These are phyloP conservation scores for Clathrospora elynae DNA, from an alignment of 2,329 filamentous ascomycete species.

Conservation along the genomic window DNA sequence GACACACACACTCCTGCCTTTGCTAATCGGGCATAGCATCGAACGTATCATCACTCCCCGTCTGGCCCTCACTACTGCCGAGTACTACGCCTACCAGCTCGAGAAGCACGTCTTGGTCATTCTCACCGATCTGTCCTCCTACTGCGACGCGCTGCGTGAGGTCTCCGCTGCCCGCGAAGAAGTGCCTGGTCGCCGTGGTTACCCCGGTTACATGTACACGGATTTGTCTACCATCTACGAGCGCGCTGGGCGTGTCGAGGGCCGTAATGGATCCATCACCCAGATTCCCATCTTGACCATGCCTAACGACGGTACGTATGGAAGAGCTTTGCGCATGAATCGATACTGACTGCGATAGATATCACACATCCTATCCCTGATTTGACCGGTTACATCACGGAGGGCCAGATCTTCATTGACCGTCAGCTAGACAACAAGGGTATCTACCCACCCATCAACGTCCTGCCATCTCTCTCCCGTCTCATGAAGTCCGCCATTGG, in stretches of 20 bases:
- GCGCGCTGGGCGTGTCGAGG: constrained; percentile 94
- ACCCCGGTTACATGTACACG: constrained; percentile 99
- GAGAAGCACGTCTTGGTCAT: constrained; percentile 99
- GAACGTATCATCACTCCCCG: constrained; percentile 99
- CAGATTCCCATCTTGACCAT: constrained; percentile 99
- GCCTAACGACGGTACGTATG: constrained; percentile 83
- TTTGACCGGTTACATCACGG: constrained; percentile 98
- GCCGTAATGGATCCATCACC: constrained; percentile 97
- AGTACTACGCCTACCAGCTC: constrained; percentile 99
- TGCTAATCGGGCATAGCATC: constrained; percentile 64
- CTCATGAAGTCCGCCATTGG: constrained; percentile 99
- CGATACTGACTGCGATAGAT: constrained; percentile 57
- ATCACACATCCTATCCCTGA: constrained; percentile 99
- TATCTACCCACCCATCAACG: constrained; percentile 98
- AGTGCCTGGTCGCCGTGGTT: constrained; percentile 98
- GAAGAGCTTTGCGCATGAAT: no score
- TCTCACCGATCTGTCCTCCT: constrained; percentile 94
- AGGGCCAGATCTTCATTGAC: constrained; percentile 98
- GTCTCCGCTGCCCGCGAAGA: constrained; percentile 98
- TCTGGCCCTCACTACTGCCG: constrained; percentile 95
- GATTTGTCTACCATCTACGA: constrained; percentile 99
- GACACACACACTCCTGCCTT: constrained; percentile 2
- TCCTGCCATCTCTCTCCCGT: constrained; percentile 94
- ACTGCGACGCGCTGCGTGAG: constrained; percentile 98
- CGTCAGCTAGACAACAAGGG: constrained; percentile 93